Evolutionary conservation across 345 rosid species (phyloP).

Genomic region (Gossypium bickii): DNA sequence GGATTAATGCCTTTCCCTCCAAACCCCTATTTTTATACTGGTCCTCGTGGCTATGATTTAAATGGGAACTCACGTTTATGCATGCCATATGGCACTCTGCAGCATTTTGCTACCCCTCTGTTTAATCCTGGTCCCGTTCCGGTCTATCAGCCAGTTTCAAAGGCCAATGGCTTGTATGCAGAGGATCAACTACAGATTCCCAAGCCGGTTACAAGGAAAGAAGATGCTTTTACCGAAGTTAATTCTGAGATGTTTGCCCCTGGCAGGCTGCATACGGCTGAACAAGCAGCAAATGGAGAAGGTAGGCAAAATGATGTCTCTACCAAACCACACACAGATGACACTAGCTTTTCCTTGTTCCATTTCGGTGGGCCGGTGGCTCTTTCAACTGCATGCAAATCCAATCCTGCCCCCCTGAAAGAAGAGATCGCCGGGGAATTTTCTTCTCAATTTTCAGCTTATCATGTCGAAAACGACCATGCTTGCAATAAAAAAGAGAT

Average conservation of each 20-base stretch:
- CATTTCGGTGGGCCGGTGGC: slow-evolving; percentile 88
- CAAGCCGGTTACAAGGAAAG: slow-evolving; percentile 25
- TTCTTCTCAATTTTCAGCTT: slow-evolving; percentile 45
- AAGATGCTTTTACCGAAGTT: slow-evolving; percentile 21
- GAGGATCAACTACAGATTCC: slow-evolving; percentile 36
- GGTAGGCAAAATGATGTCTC: slow-evolving; percentile 27
- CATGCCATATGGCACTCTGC: slow-evolving; percentile 59
- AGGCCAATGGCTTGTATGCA: slow-evolving; percentile 36
- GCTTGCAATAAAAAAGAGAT: slow-evolving; percentile 46
- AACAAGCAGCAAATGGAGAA: slow-evolving; percentile 26
- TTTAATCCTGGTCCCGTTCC: slow-evolving; percentile 46
- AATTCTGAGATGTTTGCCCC: slow-evolving; percentile 33
- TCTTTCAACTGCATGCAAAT: slow-evolving; percentile 46
- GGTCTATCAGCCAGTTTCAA: slow-evolving; percentile 48
- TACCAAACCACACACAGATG: slow-evolving; percentile 27
- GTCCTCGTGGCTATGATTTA: slow-evolving; percentile 53
- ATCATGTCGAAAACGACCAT: slow-evolving; percentile 39
- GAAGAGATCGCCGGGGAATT: slow-evolving; percentile 39
- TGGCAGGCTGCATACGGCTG: slow-evolving; percentile 23
- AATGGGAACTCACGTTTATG: slow-evolving; percentile 60
- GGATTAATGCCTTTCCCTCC: slow-evolving; percentile 57
- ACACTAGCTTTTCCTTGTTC: slow-evolving; percentile 68
- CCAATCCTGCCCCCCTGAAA: slow-evolving; percentile 33
- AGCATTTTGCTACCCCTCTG: slow-evolving; percentile 43
- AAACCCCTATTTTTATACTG: slow-evolving; percentile 56